Conservation (phyloP, 2,329 filamentous ascomycete species). For the Fonsecaea monophora region DNA sequence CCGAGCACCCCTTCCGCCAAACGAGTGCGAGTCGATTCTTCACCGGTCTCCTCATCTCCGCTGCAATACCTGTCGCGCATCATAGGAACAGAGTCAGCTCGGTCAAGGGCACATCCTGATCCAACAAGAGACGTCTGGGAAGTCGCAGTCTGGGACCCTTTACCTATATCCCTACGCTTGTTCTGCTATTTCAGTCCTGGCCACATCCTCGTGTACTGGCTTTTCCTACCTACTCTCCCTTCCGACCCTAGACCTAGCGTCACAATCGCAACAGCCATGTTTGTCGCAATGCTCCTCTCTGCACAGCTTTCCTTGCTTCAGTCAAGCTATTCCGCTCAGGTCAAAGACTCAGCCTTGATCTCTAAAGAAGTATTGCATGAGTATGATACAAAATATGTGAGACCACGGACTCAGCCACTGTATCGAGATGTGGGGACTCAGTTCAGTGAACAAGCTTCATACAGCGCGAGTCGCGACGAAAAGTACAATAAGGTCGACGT, state of each 20-base stretch:
- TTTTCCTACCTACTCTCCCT: constrained; percentile 79
- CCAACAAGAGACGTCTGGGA: constrained; percentile 91
- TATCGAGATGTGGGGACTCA: constrained; percentile 83
- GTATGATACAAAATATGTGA: constrained; percentile 95
- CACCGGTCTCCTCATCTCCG: constrained; percentile 78
- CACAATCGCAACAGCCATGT: constrained; percentile 81
- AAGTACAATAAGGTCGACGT: constrained; percentile 64
- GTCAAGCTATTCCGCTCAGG: constrained; percentile 78
- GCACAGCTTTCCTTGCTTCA: constrained; percentile 77
- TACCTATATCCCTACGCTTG: constrained; percentile 79
- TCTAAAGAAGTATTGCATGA: constrained; percentile 93
- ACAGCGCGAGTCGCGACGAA: constrained; percentile 50
- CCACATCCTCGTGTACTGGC: constrained; percentile 87
- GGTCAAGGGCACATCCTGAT: constrained; percentile 83
- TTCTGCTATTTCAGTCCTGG: constrained; percentile 93
- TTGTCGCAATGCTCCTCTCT: constrained; percentile 77
- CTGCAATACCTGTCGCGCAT: constrained; percentile 74
- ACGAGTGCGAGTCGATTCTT: constrained; percentile 86
- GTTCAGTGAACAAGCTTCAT: constrained; percentile 59
- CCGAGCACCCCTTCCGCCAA: constrained; percentile 84
- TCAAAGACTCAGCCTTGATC: constrained; percentile 81
- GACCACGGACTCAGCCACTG: constrained; percentile 81
- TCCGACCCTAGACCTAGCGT: constrained; percentile 83
- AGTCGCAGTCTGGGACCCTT: constrained; percentile 88
- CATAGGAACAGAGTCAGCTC: constrained; percentile 72